phyloP scores from a whole-genome alignment of 306 rosid genomes.

The Cicer chorassanicum region DNA sequence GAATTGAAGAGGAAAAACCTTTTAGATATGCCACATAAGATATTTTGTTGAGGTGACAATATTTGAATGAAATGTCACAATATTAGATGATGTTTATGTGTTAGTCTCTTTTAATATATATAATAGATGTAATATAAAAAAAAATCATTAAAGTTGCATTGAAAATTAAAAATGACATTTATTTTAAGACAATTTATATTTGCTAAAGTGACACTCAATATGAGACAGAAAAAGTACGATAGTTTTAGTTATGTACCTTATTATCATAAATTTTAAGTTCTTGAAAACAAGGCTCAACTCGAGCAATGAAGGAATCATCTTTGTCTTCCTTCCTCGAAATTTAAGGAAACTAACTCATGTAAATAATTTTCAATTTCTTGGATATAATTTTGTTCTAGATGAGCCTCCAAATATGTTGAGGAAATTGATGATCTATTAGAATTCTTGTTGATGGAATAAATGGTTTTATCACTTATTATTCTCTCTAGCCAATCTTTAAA shows the following conservation, averaged over 20 bases:
- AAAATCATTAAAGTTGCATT: too few species aligned
- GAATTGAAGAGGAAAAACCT: too few species aligned
- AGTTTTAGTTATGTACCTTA: constrained; percentile 50
- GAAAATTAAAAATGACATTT: too few species aligned
- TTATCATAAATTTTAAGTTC: constrained; percentile 46
- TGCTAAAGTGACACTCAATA: too few species aligned
- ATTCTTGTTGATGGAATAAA: constrained; percentile 39
- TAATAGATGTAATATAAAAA: too few species aligned
- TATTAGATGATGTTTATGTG: too few species aligned
- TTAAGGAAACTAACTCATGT: constrained; percentile 56
- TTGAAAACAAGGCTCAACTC: constrained; percentile 50
- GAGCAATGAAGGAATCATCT: constrained; percentile 47
- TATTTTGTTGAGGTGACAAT: too few species aligned
- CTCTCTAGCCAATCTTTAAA: constrained; percentile 72
- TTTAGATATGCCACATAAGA: too few species aligned
- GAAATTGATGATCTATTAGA: constrained; percentile 44
- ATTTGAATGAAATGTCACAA: too few species aligned
- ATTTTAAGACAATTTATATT: too few species aligned
- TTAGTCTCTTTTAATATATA: too few species aligned
- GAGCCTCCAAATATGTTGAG: constrained; percentile 38
- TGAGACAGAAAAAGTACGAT: background rate
- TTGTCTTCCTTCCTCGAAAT: constrained; percentile 52
- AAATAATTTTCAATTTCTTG: constrained; percentile 66
- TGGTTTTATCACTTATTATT: constrained; percentile 54
- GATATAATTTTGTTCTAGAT: constrained; percentile 46